phyloP scores from a whole-genome alignment of 2,329 filamentous ascomycete genomes.

The Verticillium klebahnii region DNA sequence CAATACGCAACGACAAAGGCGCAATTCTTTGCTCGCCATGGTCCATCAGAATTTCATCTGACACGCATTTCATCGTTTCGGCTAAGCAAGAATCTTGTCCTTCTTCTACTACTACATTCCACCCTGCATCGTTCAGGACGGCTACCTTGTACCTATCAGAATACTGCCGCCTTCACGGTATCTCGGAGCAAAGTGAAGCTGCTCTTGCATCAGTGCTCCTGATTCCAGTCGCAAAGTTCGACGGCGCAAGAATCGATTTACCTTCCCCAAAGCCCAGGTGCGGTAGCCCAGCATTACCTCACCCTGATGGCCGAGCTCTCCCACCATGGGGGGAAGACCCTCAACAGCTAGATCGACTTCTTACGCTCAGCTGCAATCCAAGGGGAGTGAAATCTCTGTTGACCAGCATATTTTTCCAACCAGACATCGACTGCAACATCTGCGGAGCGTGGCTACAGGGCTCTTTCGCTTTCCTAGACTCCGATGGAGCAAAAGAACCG shows the following conservation, averaged over 20 bases:
- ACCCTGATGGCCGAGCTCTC: neutral
- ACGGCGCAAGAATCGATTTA: constrained; percentile 11
- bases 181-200: constrained; percentile 18
- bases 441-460: constrained; percentile 16
- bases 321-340: neutral
- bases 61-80: constrained; percentile 3
- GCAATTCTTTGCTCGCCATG: constrained; percentile 6
- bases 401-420: constrained; percentile 15
- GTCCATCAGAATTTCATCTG: constrained; percentile 13
- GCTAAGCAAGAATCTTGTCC: neutral
- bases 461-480: constrained; percentile 13
- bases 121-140: constrained; percentile 11
- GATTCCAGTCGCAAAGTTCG: constrained; percentile 20
- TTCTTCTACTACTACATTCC: constrained; percentile 6
- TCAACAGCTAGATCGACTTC: constrained; percentile 11
- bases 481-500: constrained; percentile 3
- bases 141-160: constrained; percentile 19
- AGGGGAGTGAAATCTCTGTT: constrained; percentile 12
- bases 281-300: neutral
- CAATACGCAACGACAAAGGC: constrained; percentile 11
- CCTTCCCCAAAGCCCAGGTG: neutral
- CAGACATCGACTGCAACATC: constrained; percentile 11
- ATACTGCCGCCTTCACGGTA: constrained; percentile 19
- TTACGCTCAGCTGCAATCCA: constrained; percentile 16
- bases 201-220: constrained; percentile 21